phyloP scores from a whole-genome alignment of 257 asterid genomes.

The Solanum chilense region DNA sequence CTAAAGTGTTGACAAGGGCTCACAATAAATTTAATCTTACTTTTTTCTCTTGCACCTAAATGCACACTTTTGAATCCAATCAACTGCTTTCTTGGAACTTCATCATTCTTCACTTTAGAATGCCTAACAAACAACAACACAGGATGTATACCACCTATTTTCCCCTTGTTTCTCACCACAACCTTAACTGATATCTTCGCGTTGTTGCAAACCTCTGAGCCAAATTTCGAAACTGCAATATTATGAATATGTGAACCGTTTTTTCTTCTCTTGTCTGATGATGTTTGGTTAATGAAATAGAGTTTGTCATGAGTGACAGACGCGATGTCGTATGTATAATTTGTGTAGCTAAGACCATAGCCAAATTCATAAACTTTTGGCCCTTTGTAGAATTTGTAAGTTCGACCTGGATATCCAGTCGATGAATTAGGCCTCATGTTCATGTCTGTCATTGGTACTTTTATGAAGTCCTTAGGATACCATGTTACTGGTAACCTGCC shows the following conservation, averaged over 20 bases:
- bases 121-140: conserved; percentile 25
- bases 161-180: conserved; percentile 31
- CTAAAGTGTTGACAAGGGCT: conserved; percentile 46
- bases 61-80: conserved; percentile 38
- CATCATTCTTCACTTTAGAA: conserved; percentile 5
- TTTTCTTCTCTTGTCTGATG: not conserved
- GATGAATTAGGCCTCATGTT: conserved; percentile 58
- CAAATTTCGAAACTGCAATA: conserved; percentile 22
- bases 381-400: conserved; percentile 62
- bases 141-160: conserved; percentile 38
- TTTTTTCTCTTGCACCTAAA: conserved; percentile 18
- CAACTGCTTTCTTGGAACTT: conserved; percentile 30
- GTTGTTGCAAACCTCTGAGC: conserved; percentile 14
- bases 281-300: not conserved
- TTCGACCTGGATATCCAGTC: conserved; percentile 61
- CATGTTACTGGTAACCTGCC: conserved; percentile 66
- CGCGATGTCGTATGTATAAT: conserved; percentile 26
- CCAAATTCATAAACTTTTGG: conserved; percentile 51
- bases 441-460: conserved; percentile 68
- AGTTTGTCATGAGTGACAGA: conserved; percentile 19
- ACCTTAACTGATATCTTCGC: conserved; percentile 21
- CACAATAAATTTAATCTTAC: conserved; percentile 21
- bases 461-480: conserved; percentile 50
- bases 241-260: not conserved
- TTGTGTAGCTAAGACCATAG: conserved; percentile 64